phyloP scores from a whole-genome alignment of 805 yeast genomes.

The Yarrowia sp. region DNA sequence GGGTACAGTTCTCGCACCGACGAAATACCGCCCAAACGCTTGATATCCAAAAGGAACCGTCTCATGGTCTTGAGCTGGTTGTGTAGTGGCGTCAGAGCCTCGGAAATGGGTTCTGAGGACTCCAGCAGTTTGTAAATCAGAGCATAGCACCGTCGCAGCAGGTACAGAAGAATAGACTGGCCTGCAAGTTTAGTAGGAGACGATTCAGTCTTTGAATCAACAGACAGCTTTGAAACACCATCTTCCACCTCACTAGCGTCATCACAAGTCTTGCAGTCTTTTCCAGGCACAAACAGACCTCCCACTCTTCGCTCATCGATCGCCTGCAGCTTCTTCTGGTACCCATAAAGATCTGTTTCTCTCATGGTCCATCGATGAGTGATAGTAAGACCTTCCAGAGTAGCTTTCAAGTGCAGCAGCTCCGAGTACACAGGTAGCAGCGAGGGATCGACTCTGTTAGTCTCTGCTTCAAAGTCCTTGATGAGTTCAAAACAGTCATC shows the following conservation, averaged over 20 bases:
- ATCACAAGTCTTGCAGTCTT: background rate
- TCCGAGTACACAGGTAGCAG: constrained; percentile 61
- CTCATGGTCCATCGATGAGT: constrained; percentile 98
- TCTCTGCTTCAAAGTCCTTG: constrained; percentile 59
- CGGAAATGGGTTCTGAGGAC: constrained; percentile 92
- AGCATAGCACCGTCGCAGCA: constrained; percentile 88
- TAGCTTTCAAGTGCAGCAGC: constrained; percentile 63
- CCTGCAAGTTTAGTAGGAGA: constrained; percentile 31
- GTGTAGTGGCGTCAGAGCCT: constrained; percentile 87
- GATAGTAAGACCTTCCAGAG: constrained; percentile 76
- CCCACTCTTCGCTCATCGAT: constrained; percentile 71
- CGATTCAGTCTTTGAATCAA: background rate
- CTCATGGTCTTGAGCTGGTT: constrained; percentile 91
- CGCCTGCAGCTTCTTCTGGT: constrained; percentile 68
- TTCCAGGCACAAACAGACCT: constrained; percentile 49
- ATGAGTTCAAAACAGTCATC: constrained; percentile 81
- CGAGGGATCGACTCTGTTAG: constrained; percentile 45
- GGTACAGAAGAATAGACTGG: constrained; percentile 58
- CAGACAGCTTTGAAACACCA: background rate
- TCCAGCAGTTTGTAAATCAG: constrained; percentile 84
- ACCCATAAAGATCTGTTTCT: constrained; percentile 87
- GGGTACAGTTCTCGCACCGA: constrained; percentile 90
- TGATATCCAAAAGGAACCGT: constrained; percentile 83
- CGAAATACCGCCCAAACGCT: constrained; percentile 87
- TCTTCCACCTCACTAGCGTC: background rate